Evolutionary conservation across 768 basidiomycete species (phyloP).

Genomic region (Mycena metata): DNA sequence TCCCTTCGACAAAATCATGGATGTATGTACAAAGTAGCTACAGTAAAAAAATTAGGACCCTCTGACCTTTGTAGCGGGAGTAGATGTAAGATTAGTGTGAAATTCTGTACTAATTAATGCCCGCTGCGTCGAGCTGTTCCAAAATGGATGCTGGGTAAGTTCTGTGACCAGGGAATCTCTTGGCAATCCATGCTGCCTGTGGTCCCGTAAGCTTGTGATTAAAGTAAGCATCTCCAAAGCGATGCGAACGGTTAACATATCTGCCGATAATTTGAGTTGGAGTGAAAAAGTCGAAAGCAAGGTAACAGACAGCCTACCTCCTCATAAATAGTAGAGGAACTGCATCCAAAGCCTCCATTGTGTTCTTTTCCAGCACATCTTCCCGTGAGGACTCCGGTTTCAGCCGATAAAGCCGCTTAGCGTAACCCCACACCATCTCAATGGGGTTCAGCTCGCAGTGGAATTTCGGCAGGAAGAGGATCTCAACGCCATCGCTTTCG

Average conservation of each 20-base stretch:
- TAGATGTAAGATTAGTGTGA: neutral
- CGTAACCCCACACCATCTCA: slow-evolving; percentile 45
- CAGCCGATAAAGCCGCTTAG: slow-evolving; percentile 41
- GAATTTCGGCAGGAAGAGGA: slow-evolving; percentile 7
- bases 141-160: slow-evolving; percentile 22
- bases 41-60: neutral
- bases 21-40: slow-evolving; percentile 9
- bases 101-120: no score
- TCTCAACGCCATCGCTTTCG: no score
- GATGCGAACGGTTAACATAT: no score
- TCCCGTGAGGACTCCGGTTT: slow-evolving; percentile 5
- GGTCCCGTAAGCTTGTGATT: no score
- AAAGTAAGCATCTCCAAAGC: no score
- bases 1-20: slow-evolving; percentile 16
- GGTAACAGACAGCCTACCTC: no score
- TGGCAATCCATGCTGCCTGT: slow-evolving; percentile 41
- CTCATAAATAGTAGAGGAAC: no score
- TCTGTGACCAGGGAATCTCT: slow-evolving; percentile 43
- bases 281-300: no score
- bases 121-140: neutral
- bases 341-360: no score
- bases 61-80: neutral
- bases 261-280: no score
- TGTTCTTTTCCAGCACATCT: slow-evolving; percentile 35
- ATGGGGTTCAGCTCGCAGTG: slow-evolving; percentile 42